Evolutionary conservation across 768 basidiomycete species (phyloP).

Genomic region (Termitomyces sp.): DNA sequence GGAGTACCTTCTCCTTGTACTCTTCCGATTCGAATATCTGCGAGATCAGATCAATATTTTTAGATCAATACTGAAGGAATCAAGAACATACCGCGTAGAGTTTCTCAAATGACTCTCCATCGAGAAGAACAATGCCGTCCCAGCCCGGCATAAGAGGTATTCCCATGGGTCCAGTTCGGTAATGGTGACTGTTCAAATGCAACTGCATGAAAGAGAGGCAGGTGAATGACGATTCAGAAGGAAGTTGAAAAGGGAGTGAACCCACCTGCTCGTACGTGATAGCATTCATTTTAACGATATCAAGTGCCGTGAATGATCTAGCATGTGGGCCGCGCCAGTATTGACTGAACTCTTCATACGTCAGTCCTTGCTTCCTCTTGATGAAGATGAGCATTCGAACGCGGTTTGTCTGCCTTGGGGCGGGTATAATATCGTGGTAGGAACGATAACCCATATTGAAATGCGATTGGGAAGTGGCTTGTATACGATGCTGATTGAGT

Average conservation of each 20-base stretch:
- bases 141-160: not conserved
- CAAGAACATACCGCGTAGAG: not conserved
- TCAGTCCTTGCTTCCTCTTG: conserved; percentile 25
- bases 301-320: conserved; percentile 24
- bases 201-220: not conserved
- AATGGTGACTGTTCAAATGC: not conserved
- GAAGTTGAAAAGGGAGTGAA: not conserved
- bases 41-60: not conserved
- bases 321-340: conserved; percentile 31
- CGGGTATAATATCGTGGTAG: too few species aligned
- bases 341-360: conserved; percentile 28
- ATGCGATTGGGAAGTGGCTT: not conserved
- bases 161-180: not conserved
- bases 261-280: conserved; percentile 36
- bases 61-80: too few species aligned
- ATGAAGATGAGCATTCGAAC: conserved; percentile 28
- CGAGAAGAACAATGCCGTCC: not conserved
- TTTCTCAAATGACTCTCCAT: not conserved
- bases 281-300: conserved; percentile 31
- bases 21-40: not conserved
- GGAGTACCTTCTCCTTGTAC: not conserved
- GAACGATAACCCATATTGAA: not conserved
- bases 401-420: conserved; percentile 22
- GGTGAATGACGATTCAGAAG: too few species aligned
- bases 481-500: not conserved